phyloP scores from a whole-genome alignment of 177 flowering plant genomes.

The Vitis hybrid region DNA sequence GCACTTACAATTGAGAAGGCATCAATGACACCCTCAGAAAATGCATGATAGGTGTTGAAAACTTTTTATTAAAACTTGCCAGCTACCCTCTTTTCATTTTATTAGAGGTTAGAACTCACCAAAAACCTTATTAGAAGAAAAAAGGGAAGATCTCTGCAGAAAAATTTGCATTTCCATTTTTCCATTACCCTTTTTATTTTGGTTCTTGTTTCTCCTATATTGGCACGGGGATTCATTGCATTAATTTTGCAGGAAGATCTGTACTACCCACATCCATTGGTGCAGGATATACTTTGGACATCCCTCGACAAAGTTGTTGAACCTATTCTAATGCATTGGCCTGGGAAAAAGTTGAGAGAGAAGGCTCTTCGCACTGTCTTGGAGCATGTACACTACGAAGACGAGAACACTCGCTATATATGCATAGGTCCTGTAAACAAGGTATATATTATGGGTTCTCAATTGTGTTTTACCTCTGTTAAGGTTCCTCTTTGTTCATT shows the following conservation, averaged over 20 bases:
- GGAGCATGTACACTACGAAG: slow-evolving; percentile 42
- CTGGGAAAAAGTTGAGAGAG: slow-evolving; percentile 36
- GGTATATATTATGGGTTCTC: slow-evolving; percentile 19
- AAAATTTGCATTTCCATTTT: background rate
- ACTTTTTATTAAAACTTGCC: too few species aligned
- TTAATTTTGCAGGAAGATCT: slow-evolving; percentile 39
- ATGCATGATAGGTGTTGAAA: too few species aligned
- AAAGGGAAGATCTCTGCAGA: too few species aligned
- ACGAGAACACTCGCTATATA: slow-evolving; percentile 18
- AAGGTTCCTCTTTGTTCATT: background rate
- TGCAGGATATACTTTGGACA: slow-evolving; percentile 48
- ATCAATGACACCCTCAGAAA: too few species aligned
- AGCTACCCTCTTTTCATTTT: too few species aligned
- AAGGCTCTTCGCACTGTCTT: slow-evolving; percentile 31
- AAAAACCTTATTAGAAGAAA: too few species aligned
- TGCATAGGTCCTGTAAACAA: slow-evolving; percentile 44
- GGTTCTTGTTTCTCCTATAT: background rate
- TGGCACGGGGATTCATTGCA: background rate
- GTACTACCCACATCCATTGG: slow-evolving; percentile 11
- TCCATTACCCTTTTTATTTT: too few species aligned
- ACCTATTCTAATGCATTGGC: slow-evolving; percentile 46
- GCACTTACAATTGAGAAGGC: too few species aligned
- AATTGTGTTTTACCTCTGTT: background rate
- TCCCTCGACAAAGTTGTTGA: slow-evolving; percentile 37
- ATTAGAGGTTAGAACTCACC: too few species aligned